Percentiles rank a stretch among this genome's conserved stretches.
phyloP scores from a whole-genome alignment of 352 stramenopile genomes.

The Pythium sp. region DNA sequence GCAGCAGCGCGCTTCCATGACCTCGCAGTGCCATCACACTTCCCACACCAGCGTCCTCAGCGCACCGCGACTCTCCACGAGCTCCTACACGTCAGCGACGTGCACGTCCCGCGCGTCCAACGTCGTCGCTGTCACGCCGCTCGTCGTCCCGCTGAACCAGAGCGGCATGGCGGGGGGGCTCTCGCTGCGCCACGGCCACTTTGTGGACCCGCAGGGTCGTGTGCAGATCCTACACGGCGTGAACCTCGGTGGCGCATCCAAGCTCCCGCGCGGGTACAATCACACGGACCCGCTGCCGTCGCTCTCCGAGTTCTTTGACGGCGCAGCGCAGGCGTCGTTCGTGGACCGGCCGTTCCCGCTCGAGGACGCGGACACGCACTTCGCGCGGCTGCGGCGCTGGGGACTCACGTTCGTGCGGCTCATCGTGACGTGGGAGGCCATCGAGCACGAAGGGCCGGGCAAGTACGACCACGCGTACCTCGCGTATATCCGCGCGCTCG shows the following conservation, averaged over 20 bases:
- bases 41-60: not conserved
- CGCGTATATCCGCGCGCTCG: conserved; percentile 59
- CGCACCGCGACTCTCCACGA: conserved; percentile 14
- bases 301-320: conserved; percentile 49
- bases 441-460: conserved; percentile 82
- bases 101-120: conserved; percentile 1
- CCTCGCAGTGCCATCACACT: not conserved
- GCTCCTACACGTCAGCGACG: conserved; percentile 7
- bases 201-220: conserved; percentile 77
- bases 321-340: conserved; percentile 52
- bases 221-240: conserved; percentile 80
- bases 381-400: conserved; percentile 75
- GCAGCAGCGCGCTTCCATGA: not conserved
- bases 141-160: conserved; percentile 6
- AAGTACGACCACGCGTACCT: conserved; percentile 88
- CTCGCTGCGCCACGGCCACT: conserved; percentile 62
- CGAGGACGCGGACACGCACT: conserved; percentile 72
- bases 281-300: conserved; percentile 39
- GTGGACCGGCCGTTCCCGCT: conserved; percentile 86
- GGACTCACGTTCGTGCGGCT: conserved; percentile 83
- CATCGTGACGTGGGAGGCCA: conserved; percentile 89
- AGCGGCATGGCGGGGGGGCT: conserved; percentile 25
- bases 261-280: conserved; percentile 65
- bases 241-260: conserved; percentile 87
- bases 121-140: not conserved